Evolutionary conservation across 768 basidiomycete species (phyloP).

Genomic region (Lentinula lateritia): DNA sequence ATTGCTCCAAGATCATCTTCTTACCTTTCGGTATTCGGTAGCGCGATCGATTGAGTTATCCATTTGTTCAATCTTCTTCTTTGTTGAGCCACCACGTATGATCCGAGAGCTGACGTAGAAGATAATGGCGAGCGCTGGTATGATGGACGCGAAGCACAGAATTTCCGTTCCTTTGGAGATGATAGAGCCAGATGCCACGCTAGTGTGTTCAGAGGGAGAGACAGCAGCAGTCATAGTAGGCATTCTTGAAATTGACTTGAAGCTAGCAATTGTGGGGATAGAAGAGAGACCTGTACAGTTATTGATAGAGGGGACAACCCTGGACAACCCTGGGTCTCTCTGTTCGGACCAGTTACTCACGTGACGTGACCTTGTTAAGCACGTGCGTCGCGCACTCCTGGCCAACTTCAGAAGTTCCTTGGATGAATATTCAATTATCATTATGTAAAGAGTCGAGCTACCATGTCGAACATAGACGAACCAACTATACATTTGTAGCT

Average conservation of each 20-base stretch:
- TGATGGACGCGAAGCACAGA: background rate
- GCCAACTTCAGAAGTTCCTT: too few species aligned
- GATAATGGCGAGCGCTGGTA: slow-evolving; percentile 1
- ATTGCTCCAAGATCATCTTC: background rate
- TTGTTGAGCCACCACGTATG: background rate
- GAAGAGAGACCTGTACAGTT: background rate
- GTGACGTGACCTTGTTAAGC: too few species aligned
- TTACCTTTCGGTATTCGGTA: background rate
- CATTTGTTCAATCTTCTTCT: background rate
- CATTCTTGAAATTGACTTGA: background rate
- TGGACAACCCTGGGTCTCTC: too few species aligned
- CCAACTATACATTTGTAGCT: too few species aligned
- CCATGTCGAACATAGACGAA: too few species aligned
- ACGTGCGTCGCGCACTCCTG: too few species aligned
- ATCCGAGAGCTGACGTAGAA: background rate
- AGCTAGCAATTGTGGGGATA: background rate
- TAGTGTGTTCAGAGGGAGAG: background rate
- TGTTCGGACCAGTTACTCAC: too few species aligned
- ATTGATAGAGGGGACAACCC: background rate
- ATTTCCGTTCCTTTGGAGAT: slow-evolving; percentile 1
- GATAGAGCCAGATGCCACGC: background rate
- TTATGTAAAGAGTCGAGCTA: too few species aligned
- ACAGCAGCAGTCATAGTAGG: background rate
- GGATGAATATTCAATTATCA: too few species aligned
- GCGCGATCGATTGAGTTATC: background rate